A percentile compares a stretch with the other conserved stretches of the same genome.
Evolutionary conservation across 2,329 filamentous ascomycete species (phyloP).

Genomic region (Stachybotrys echinatus): DNA sequence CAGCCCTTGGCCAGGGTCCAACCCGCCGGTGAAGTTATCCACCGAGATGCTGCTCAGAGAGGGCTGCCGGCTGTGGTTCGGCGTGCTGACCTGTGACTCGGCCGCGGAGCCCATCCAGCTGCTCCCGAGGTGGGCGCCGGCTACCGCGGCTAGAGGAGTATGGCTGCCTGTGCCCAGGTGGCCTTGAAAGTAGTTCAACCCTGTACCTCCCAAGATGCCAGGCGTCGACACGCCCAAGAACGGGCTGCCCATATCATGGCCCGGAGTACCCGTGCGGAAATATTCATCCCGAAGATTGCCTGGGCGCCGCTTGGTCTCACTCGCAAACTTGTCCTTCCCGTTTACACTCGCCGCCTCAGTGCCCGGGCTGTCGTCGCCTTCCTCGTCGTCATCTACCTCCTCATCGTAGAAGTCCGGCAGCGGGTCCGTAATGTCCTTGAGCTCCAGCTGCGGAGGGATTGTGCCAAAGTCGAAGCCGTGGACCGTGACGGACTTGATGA

Average conservation of each 20-base stretch:
- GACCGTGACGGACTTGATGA: conserved; percentile 94
- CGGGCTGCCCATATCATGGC: conserved; percentile 45
- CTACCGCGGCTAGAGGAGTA: conserved; percentile 74
- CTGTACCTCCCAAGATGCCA: conserved; percentile 66
- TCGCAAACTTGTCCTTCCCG: conserved; percentile 10
- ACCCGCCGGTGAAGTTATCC: conserved; percentile 28
- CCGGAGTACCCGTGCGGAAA: conserved; percentile 23
- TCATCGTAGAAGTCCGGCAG: conserved; percentile 95
- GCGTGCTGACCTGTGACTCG: conserved; percentile 13
- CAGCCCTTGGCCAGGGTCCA: conserved; percentile 36
- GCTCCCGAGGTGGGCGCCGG: conserved; percentile 51
- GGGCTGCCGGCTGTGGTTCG: conserved; percentile 35
- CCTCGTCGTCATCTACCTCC: conserved; percentile 51
- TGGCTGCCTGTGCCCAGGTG: conserved; percentile 72
- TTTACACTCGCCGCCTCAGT: conserved; percentile 10
- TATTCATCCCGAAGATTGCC: conserved; percentile 23
- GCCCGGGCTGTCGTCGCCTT: conserved; percentile 19
- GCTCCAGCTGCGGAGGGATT: conserved; percentile 76
- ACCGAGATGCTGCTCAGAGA: conserved; percentile 43
- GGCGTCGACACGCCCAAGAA: conserved; percentile 57
- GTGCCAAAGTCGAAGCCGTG: conserved; percentile 91
- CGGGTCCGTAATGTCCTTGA: conserved; percentile 96
- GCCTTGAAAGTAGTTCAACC: conserved; percentile 77
- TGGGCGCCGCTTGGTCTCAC: conserved; percentile 15
- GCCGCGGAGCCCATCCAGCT: conserved; percentile 25